phyloP scores from a whole-genome alignment of 441 rosid genomes.

The Corymbia calophylla region DNA sequence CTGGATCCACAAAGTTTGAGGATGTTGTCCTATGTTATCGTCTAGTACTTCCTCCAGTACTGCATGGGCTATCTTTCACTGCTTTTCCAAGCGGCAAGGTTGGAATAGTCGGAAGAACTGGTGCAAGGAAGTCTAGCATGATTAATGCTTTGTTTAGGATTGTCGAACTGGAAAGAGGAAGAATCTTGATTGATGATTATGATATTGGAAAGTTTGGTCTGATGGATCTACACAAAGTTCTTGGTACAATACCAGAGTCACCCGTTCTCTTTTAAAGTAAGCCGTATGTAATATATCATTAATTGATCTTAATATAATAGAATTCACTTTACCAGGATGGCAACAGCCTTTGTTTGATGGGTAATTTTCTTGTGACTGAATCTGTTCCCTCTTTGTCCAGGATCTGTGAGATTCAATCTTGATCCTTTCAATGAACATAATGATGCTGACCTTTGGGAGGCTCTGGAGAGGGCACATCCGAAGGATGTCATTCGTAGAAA shows the following conservation, averaged over 20 bases:
- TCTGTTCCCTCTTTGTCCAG: background rate
- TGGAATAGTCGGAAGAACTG: conserved; percentile 96
- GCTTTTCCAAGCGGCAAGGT: conserved; percentile 60
- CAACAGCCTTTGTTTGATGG: background rate
- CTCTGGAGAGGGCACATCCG: conserved; percentile 11
- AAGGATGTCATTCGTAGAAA: conserved; percentile 10
- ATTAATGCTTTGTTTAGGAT: conserved; percentile 89
- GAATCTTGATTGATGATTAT: conserved; percentile 66
- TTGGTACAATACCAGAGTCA: conserved; percentile 86
- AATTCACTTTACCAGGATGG: background rate
- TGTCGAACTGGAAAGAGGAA: conserved; percentile 84
- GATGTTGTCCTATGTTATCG: too few relatives aligned
- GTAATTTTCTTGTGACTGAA: background rate
- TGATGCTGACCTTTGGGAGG: conserved; percentile 17
- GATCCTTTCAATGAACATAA: conserved; percentile 15
- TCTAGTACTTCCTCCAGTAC: too few relatives aligned
- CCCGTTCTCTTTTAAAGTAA: conserved; percentile 96
- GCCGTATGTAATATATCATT: background rate
- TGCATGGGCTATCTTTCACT: too few relatives aligned
- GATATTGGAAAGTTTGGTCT: conserved; percentile 72
- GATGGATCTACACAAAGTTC: conserved; percentile 76
- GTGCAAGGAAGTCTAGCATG: conserved; percentile 97
- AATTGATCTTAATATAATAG: background rate
- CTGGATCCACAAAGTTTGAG: too few relatives aligned
- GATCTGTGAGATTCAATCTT: conserved; percentile 7